Conservation (phyloP, 1,284 basidiomycete genomes). For the Erythrobasidium hasegawianum region DNA sequence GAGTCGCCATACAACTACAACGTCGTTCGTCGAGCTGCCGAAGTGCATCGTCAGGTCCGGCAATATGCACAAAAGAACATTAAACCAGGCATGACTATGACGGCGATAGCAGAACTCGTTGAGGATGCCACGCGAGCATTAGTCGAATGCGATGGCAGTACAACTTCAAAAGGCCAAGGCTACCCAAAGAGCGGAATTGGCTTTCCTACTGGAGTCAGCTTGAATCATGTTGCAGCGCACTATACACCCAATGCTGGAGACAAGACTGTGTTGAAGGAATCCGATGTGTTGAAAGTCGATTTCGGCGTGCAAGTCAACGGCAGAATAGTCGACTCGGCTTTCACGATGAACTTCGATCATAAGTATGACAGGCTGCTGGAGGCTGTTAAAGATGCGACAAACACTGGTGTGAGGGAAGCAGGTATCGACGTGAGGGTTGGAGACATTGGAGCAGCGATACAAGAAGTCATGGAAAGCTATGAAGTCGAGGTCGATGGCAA, state of each 20-base stretch:
- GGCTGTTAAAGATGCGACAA: conserved; percentile 89
- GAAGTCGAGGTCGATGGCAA: conserved; percentile 90
- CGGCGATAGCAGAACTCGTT: conserved; percentile 87
- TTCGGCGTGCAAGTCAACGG: conserved; percentile 96
- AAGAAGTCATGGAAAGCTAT: conserved; percentile 99
- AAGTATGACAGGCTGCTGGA: conserved; percentile 84
- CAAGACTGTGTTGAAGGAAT: conserved; percentile 65
- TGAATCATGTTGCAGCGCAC: conserved; percentile 95
- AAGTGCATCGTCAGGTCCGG: conserved; percentile 94
- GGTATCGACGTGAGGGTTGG: conserved; percentile 94
- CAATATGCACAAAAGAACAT: conserved; percentile 74
- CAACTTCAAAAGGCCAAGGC: conserved; percentile 23
- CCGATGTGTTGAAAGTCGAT: conserved; percentile 94
- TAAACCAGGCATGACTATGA: conserved; percentile 90
- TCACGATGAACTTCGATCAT: conserved; percentile 84
- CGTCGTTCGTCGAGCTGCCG: conserved; percentile 82
- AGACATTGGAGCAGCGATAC: conserved; percentile 86
- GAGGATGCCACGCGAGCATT: conserved; percentile 85
- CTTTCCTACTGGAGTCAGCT: conserved; percentile 92
- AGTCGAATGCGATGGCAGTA: conserved; percentile 75
- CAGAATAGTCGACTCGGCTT: conserved; percentile 90
- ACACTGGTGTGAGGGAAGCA: conserved; percentile 84
- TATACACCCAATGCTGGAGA: conserved; percentile 76
- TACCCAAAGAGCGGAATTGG: conserved; percentile 75
- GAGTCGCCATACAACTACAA: conserved; percentile 63